Base-by-base conservation (phyloP, 257 asterid species). In the Nicotiana noctiflora region DNA sequence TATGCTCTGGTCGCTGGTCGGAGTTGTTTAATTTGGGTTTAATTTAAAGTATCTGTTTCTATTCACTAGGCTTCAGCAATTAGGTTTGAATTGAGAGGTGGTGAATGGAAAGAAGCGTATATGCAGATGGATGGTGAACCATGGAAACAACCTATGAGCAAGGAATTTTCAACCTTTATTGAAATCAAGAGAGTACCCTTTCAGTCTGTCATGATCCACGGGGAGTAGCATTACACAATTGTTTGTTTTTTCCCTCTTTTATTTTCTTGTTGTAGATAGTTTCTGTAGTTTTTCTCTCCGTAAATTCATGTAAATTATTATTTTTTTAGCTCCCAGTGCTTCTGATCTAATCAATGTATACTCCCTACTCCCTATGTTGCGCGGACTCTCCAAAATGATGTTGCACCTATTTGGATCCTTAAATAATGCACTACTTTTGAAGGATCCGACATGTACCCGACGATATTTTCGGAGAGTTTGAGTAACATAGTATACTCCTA, bases 51-150 rank as follows among this genome's bases (percentile, higher is more conserved):
- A 8, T 23, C 25, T 74, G 52, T 51, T 53, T 51, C 46, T 61
- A 79, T 11, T 83, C 79, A 78, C 57, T 83, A 91, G 97, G 98
- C 94, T 67, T 90, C 98, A 17, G 86, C 87, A 25, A 91, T 94
- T 65, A 90, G 97, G 55, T 92, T 92, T 49, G 97, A 94, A 88
- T 92, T 94, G 7, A 85, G 98, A 90, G 98, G 98, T 18, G 98
- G 97, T 55, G 98, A 92, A 81, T 94, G 98, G 98, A 86, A 81
- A 12, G 86, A 93, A 81, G 93, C 93, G 2, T 93, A 83, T 82
- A 86, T 93, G 97, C 98, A 94, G 88, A 89, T 91, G 93, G 98
- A 94, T 57, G 98, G 98, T 1, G 97, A 94, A 84, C 98, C 98
- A 57, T 94, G 97, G 98, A 92, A 92, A 84, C 98, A 92, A 81